Percentiles rank a stretch among this genome's conserved stretches.
phyloP scores from a whole-genome alignment of 202 grass and related monocot genomes.

The Saccharum hybrid region DNA sequence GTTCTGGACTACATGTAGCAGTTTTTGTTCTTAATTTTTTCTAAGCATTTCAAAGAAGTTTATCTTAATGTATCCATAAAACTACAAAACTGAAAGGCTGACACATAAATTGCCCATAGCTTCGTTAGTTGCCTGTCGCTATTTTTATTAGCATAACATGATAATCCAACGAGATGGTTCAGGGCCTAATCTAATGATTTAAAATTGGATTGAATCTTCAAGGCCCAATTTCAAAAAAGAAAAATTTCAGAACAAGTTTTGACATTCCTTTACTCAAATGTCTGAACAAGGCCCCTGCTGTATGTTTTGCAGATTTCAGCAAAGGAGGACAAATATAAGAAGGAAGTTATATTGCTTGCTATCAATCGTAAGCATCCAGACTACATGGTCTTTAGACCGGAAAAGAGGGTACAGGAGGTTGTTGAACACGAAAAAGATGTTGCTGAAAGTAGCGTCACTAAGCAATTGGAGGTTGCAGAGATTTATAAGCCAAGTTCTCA shows the following conservation, averaged over 20 bases:
- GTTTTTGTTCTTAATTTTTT: slow-evolving; percentile 16
- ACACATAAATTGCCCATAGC: neutral
- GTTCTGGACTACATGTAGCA: slow-evolving; percentile 13
- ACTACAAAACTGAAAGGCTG: neutral
- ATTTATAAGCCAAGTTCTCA: slow-evolving; percentile 84
- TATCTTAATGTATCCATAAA: neutral
- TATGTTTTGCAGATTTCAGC: slow-evolving; percentile 64
- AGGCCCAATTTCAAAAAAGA: neutral
- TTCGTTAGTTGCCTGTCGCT: neutral
- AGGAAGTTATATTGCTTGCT: slow-evolving; percentile 67
- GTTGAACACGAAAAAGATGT: slow-evolving; percentile 57
- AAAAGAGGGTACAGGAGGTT: slow-evolving; percentile 69
- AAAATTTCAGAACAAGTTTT: slow-evolving; percentile 10
- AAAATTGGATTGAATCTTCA: slow-evolving; percentile 6
- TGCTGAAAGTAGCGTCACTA: slow-evolving; percentile 52
- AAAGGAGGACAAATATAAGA: slow-evolving; percentile 92
- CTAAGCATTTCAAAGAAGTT: neutral
- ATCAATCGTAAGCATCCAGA: slow-evolving; percentile 71
- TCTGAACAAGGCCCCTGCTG: slow-evolving; percentile 25
- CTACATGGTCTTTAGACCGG: slow-evolving; percentile 76
- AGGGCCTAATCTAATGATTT: neutral
- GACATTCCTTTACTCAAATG: slow-evolving; percentile 6
- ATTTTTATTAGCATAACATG: neutral
- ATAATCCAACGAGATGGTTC: neutral
- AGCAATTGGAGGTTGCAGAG: slow-evolving; percentile 79